Evolutionary conservation across 2,329 filamentous ascomycete species (phyloP), one percentile per base, ranked within the genome.

Genomic region (Nemania sp.): DNA sequence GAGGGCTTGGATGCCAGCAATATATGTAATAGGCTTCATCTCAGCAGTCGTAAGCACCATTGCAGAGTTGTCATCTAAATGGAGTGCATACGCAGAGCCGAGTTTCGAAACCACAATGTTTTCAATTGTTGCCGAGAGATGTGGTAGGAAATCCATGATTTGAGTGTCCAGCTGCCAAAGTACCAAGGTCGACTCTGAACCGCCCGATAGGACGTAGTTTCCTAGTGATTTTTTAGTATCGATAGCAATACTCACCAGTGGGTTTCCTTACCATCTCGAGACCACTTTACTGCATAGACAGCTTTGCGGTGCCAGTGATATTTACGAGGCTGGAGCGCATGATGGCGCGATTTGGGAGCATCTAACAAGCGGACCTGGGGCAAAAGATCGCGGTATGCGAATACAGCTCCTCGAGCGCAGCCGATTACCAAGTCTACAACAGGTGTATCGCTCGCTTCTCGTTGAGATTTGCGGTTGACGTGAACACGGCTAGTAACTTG

Each of bases 201-300:
- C 96, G 76, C 96, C 96, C 64, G 96, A 98, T 60, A 99, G 90
- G 67, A 99, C 82, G 79, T 99, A 99, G 77, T 97, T 94, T 58
- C 93, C 93, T 96, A 73, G 6, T 22, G 35, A 24, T 26, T 43
- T n/a, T 64, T 77, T 69, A 76, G 74, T 53, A 38, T 22, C 7
- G 41, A 18, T 8, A 38, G 15, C 62, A 20, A 27, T n/a, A 22
- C 51, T 15, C 55, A 18, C 24, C 7, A 69, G 53, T 26, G 54
- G 15, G 32, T 57, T 43, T 24, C 41, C 85, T 77, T 86, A 93
- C 95, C 94, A 85, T 99, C 96, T 73, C 86, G 85, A 15, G 96
- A 98, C 92, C 94, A 98, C 79, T 96, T 97, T 66, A 97, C 85
- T 10, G 93, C 87, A 74, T 92, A 90, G 8, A 98, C 94, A 56